phyloP scores from a whole-genome alignment of 352 stramenopile genomes.

The Pythium sukuiense region DNA sequence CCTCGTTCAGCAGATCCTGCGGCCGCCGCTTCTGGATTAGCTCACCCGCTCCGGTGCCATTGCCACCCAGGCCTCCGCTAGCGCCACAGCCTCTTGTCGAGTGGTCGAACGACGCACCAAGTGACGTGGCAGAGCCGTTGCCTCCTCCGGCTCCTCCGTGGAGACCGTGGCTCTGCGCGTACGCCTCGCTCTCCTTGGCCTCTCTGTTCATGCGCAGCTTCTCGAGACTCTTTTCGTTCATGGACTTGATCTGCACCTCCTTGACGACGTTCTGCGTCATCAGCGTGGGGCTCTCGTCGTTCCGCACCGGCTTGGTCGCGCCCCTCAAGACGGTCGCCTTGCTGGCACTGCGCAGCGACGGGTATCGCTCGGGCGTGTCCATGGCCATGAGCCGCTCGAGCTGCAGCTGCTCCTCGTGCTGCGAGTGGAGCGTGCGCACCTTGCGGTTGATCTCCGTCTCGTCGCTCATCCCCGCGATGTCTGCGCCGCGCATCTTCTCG shows the following conservation, averaged over 20 bases:
- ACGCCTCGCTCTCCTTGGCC: conserved; percentile 50
- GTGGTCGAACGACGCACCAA: conserved; percentile 35
- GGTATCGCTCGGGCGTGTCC: conserved; percentile 58
- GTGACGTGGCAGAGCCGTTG: neutral
- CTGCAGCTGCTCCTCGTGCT: conserved; percentile 82
- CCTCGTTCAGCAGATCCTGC: conserved; percentile 67
- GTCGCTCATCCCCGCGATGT: conserved; percentile 72
- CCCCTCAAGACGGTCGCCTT: conserved; percentile 65
- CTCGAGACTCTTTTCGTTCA: conserved; percentile 83
- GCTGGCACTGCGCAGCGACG: conserved; percentile 55
- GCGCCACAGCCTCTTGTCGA: conserved; percentile 4
- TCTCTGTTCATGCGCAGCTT: conserved; percentile 79
- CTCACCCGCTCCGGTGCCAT: conserved; percentile 24
- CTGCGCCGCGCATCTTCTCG: conserved; percentile 75
- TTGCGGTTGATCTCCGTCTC: conserved; percentile 68
- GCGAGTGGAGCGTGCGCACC: conserved; percentile 55
- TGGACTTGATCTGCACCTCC: conserved; percentile 90
- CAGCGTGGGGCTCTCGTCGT: conserved; percentile 56
- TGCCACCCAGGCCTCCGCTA: conserved; percentile 22
- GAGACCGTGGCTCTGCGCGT: conserved; percentile 1
- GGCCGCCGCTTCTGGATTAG: conserved; percentile 55
- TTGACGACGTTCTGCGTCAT: conserved; percentile 81
- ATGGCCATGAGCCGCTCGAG: conserved; percentile 65
- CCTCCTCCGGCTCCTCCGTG: neutral
- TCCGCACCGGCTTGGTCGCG: conserved; percentile 64